Evolutionary conservation across 805 yeast genomes (phyloP).

Genomic region (Ogataea pini): DNA sequence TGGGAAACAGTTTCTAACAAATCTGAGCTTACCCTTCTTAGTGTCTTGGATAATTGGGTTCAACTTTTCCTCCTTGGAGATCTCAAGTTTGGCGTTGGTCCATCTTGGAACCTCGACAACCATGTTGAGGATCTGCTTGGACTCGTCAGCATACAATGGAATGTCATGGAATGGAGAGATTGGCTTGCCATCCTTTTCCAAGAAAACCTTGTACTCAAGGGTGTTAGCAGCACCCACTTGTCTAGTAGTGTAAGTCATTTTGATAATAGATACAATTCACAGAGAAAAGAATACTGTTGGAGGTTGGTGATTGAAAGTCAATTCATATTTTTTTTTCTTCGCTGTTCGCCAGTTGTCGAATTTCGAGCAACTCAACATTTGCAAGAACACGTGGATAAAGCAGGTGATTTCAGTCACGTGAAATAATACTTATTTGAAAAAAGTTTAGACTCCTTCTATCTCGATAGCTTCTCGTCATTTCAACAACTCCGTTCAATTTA

Average conservation of each 20-base stretch:
- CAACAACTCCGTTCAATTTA: too few species aligned
- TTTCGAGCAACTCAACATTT: not conserved
- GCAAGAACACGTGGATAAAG: not conserved
- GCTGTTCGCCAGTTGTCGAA: slow-evolving; percentile 2
- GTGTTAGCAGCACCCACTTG: slow-evolving; percentile 96
- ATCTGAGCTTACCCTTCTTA: slow-evolving; percentile 94
- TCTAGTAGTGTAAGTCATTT: slow-evolving; percentile 82
- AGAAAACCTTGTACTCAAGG: slow-evolving; percentile 85
- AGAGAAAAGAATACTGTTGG: not conserved
- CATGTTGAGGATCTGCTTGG: slow-evolving; percentile 75
- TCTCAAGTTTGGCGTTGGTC: slow-evolving; percentile 97
- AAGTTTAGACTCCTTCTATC: too few species aligned
- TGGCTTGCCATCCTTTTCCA: slow-evolving; percentile 92
- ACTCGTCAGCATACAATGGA: slow-evolving; percentile 91
- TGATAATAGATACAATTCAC: not conserved
- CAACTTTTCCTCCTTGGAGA: slow-evolving; percentile 76
- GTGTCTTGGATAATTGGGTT: slow-evolving; percentile 98
- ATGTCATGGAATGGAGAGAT: slow-evolving; percentile 95
- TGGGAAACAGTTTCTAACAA: slow-evolving; percentile 97
- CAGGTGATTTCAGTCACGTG: too few species aligned
- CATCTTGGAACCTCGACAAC: slow-evolving; percentile 97
- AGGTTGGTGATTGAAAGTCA: not conserved
- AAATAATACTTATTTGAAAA: too few species aligned
- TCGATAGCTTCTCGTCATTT: too few species aligned
- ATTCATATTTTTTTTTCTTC: slow-evolving; percentile 8